Evolutionary conservation across 1,284 basidiomycete genomes (phyloP).

Genomic region (Taiwanofungus camphoratus): DNA sequence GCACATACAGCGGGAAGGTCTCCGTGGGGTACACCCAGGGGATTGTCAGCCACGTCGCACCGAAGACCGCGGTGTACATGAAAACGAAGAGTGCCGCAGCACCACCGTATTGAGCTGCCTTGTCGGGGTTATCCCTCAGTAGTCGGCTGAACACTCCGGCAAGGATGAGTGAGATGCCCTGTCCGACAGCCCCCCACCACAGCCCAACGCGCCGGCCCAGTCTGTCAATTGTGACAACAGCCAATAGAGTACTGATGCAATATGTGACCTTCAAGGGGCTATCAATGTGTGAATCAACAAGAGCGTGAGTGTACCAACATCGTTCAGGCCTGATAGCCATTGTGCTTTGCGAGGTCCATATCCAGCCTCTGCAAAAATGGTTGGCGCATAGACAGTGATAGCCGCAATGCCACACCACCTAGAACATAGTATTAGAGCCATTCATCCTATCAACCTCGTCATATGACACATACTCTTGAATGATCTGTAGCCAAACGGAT

Average conservation of each 20-base stretch:
- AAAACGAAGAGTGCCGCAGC: slow-evolving; percentile 46
- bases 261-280: slow-evolving; percentile 34
- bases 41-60: slow-evolving; percentile 55
- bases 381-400: slow-evolving; percentile 45
- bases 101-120: slow-evolving; percentile 37
- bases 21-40: slow-evolving; percentile 40
- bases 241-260: slow-evolving; percentile 39
- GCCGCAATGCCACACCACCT: slow-evolving; percentile 48
- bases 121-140: slow-evolving; percentile 38
- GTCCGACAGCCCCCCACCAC: slow-evolving; percentile 39
- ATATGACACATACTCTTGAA: slow-evolving; percentile 36
- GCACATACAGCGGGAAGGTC: slow-evolving; percentile 60
- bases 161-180: slow-evolving; percentile 35
- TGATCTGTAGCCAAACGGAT: slow-evolving; percentile 44
- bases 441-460: background rate
- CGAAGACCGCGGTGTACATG: slow-evolving; percentile 41
- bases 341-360: slow-evolving; percentile 39
- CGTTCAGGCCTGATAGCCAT: slow-evolving; percentile 43
- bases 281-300: slow-evolving; percentile 2
- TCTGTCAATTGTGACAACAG: slow-evolving; percentile 41
- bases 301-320: slow-evolving; percentile 26
- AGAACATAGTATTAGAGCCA: background rate
- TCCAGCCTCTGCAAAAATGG: slow-evolving; percentile 42
- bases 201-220: slow-evolving; percentile 43
- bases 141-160: slow-evolving; percentile 41